Evolutionary conservation across 2,329 filamentous ascomycete genomes (phyloP).

Genomic region (Colletotrichum theobromicola): DNA sequence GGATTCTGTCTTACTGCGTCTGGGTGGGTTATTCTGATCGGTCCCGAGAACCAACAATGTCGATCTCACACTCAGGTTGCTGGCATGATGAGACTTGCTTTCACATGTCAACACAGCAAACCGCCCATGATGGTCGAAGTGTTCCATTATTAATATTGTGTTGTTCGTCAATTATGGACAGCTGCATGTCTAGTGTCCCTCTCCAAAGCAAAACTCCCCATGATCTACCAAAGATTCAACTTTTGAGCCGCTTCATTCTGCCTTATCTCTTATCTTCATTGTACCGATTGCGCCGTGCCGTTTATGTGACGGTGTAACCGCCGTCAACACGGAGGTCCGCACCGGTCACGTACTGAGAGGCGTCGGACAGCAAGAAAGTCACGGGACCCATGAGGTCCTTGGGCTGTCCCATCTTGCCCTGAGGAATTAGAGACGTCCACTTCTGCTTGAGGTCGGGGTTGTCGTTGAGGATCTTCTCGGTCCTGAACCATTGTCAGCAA

Average conservation of each 20-base stretch:
- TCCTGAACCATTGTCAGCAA: constrained; percentile 55
- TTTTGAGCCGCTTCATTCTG: not conserved
- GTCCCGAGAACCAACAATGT: not conserved
- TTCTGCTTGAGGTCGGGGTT: constrained; percentile 88
- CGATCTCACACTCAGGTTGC: not conserved
- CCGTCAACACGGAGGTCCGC: constrained; percentile 85
- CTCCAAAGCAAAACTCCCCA: not conserved
- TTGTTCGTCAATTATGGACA: not conserved
- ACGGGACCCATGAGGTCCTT: constrained; percentile 94
- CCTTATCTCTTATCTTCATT: not conserved
- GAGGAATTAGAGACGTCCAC: constrained; percentile 91
- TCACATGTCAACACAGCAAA: not conserved
- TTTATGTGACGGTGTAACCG: constrained; percentile 82
- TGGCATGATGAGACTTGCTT: not conserved
- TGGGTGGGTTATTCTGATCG: not conserved
- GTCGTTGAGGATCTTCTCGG: constrained; percentile 91
- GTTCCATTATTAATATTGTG: not conserved
- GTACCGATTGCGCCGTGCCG: not conserved
- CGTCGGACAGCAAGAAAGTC: constrained; percentile 83
- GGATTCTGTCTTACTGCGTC: not conserved
- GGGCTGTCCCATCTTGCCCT: constrained; percentile 91
- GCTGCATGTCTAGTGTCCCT: not conserved
- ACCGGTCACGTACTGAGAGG: constrained; percentile 72
- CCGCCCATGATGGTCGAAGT: not conserved
- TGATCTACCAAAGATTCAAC: not conserved